Base-by-base conservation (phyloP, 305 asterid genomes). In the Andrographis paniculata region DNA sequence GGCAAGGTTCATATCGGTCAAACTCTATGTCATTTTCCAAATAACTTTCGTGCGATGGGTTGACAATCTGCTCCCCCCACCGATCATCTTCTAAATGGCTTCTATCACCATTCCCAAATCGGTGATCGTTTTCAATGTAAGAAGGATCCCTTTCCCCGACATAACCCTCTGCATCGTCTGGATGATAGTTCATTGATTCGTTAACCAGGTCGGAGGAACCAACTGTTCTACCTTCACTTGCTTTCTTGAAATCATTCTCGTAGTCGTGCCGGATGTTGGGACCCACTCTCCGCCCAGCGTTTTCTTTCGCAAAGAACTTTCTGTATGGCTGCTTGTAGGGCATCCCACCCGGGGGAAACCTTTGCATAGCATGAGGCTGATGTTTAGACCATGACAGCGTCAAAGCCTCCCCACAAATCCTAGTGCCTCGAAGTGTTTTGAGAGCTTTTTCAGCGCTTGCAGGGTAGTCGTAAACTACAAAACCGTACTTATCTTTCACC, bases 371-470 rank as follows among this genome's bases (percentile, higher is more conserved):
- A 22, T 22, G 69, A 43, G 86, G 83, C 76, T 79, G 81, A 65
- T 48, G 61, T 14, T 74, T 82, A 39, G 94, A 76, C 89, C 86
- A 79, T 14, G 80, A 65, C 44, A 82, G 42, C 17, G 66, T 71
- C 44, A 78, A 60, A 42, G 64, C 61, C 69, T 69, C 68, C 22
- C 86, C 94, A 59, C 83, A 79, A 15, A 79, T 74, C 55, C 66
- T 74, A 43, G 67, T 66, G 41, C 87, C 84, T 52, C 66, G 58
- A 15, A 76, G 78, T 16, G 72, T 51, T 61, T 66, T 70, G 52
- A 79, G 66, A 35, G 89, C 79, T 60, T 64, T 67, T 54, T 79
- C 84, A 37, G 78, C 89, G 55, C 66, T 64, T 17, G 77, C 67
- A 41, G 70, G 84, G 64, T 70, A 69, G 42, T 72, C 74, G 55